Evolutionary conservation across 1,284 basidiomycete species (phyloP), one percentile per base, ranked within the genome.

Genomic region (Porphyrellus sp.): DNA sequence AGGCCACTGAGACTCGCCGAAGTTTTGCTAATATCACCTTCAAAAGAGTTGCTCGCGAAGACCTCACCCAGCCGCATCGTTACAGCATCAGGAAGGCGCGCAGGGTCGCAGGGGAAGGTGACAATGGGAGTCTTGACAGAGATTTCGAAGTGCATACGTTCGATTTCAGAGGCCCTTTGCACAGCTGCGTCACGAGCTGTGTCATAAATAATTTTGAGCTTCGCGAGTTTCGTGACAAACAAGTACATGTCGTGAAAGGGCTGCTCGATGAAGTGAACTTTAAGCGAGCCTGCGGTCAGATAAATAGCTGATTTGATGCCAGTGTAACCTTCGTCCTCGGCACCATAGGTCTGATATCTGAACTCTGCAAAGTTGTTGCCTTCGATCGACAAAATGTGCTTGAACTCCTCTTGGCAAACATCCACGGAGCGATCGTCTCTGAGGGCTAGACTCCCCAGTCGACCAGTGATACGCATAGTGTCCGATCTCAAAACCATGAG

Each of bases 281-380:
- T 92, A 65, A 99, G 78, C 2, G 97, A 98, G 5, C 92, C 96
- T n/a, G 92, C 86, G 27, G 86, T 82, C 51, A 99, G 80, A 58
- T 83, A 82, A 52, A 99, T 77, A 6, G 87, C 84, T 4, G 94
- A 94, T 70, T 95, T 94, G 72, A 96, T 82, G 33, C 93, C 93
- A 2, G 80, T 78, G 69, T 92, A 91, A 1, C 78, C 77, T 30
- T 81, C 75, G 48, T 81, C 80, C 21, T 77, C 70, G 15, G 89
- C 81, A 69, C 96, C 91, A 71, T 86, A 96, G 0, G 94, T 99
- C 71, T 98, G 89, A 71, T 99, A 98, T 50, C 82, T 84, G 74
- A 99, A 94, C 69, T 98, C 91, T 23, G 94, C 96, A 43, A 99
- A 84, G 69, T 99, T 91, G 62, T 93, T 85, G 34, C 95, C 97